These are phyloP conservation scores for Calocybe indica DNA, from an alignment of 768 basidiomycete species.

Conservation along the genomic window DNA sequence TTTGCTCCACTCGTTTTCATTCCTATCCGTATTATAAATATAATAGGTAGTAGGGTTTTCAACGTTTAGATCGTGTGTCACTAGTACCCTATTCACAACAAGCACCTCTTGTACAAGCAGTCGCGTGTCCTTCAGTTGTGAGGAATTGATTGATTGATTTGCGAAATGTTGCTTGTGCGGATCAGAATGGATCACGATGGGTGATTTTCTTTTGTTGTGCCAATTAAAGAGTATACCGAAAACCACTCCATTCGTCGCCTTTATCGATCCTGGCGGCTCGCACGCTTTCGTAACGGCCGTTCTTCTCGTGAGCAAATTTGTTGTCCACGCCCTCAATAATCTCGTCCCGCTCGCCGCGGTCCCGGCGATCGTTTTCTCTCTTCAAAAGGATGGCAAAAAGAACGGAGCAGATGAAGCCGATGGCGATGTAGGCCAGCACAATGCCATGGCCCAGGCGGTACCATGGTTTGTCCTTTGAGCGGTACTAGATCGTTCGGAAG, in stretches of 20 bases:
- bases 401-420: constrained; percentile 52
- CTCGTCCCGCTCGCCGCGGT: constrained; percentile 66
- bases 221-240: constrained; percentile 51
- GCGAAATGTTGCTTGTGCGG: background rate
- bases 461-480: constrained; percentile 57
- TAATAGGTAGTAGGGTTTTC: constrained; percentile 10
- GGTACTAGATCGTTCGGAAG: constrained; percentile 41
- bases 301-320: constrained; percentile 37
- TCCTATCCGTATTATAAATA: constrained; percentile 24
- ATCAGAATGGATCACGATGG: background rate
- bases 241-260: constrained; percentile 76
- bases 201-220: background rate
- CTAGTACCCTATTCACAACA: too few species aligned
- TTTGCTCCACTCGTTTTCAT: background rate
- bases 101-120: too few species aligned
- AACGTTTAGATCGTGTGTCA: too few species aligned
- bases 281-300: constrained; percentile 48
- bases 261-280: constrained; percentile 55
- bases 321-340: constrained; percentile 47
- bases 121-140: too few species aligned
- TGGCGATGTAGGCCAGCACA: constrained; percentile 61
- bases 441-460: constrained; percentile 66
- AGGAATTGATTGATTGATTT: constrained; percentile 2
- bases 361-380: constrained; percentile 55
- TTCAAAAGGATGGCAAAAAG: constrained; percentile 42